Conservation (phyloP, 2,329 filamentous ascomycete species). For the Botrytis porri region DNA sequence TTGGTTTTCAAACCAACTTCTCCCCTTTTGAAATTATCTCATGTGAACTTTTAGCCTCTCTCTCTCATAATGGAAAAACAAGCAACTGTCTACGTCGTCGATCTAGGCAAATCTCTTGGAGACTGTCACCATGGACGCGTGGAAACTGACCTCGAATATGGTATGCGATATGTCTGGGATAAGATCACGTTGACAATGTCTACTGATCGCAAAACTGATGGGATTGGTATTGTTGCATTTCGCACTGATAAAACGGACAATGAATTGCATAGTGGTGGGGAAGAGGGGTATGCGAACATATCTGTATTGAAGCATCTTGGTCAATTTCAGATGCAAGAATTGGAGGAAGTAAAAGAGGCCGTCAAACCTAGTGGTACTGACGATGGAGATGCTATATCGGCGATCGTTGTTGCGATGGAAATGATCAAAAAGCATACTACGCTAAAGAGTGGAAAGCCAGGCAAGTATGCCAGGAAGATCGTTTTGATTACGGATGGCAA, state of each 20-base stretch:
- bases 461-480: conserved; percentile 79
- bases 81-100: conserved; percentile 86
- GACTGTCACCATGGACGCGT: conserved; percentile 65
- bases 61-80: conserved; percentile 77
- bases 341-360: conserved; percentile 60
- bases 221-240: conserved; percentile 76
- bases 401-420: conserved; percentile 78
- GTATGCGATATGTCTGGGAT: conserved; percentile 92
- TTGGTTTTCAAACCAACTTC: not conserved
- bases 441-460: conserved; percentile 46
- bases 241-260: conserved; percentile 77
- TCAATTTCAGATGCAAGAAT: conserved; percentile 60
- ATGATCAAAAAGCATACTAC: conserved; percentile 81
- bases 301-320: conserved; percentile 69
- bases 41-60: not conserved
- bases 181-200: conserved; percentile 74
- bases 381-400: conserved; percentile 80
- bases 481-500: conserved; percentile 81
- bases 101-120: conserved; percentile 83
- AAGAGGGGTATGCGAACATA: conserved; percentile 77
- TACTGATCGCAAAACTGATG: conserved; percentile 66
- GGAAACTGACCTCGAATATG: conserved; percentile 83
- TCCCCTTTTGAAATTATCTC: not conserved
- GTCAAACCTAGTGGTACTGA: conserved; percentile 67
- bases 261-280: conserved; percentile 48